A percentile compares a stretch with the other conserved stretches of the same genome.
Evolutionary conservation across 2,329 filamentous ascomycete genomes (phyloP).

Genomic region (Penicillium concentricum): DNA sequence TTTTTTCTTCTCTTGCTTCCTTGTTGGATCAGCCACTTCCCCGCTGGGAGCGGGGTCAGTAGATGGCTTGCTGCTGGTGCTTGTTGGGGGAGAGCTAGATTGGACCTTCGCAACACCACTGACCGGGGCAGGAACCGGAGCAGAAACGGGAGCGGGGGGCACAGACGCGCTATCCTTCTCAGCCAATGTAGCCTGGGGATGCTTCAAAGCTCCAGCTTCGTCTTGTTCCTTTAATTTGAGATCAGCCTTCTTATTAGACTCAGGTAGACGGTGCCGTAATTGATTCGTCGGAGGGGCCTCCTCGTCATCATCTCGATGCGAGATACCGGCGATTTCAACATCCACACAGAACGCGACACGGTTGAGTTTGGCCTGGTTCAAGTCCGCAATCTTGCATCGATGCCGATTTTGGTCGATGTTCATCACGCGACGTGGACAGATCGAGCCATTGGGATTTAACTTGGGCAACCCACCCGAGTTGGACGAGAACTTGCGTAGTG

Average conservation of each 20-base stretch:
- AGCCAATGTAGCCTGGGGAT: slow-evolving; percentile 55
- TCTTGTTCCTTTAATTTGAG: slow-evolving; percentile 65
- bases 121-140: not conserved
- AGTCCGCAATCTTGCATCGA: slow-evolving; percentile 73
- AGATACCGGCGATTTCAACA: slow-evolving; percentile 89
- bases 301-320: slow-evolving; percentile 67
- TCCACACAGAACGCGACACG: slow-evolving; percentile 95
- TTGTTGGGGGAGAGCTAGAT: slow-evolving; percentile 5
- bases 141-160: not conserved
- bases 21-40: slow-evolving; percentile 50
- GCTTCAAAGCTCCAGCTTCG: slow-evolving; percentile 72
- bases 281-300: slow-evolving; percentile 41
- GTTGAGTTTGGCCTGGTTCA: slow-evolving; percentile 77
- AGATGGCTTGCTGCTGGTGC: slow-evolving; percentile 6
- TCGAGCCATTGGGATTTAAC: slow-evolving; percentile 60
- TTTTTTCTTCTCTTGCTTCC: slow-evolving; percentile 96
- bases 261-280: slow-evolving; percentile 25
- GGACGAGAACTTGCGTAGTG: slow-evolving; percentile 75
- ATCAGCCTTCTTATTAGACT: slow-evolving; percentile 41
- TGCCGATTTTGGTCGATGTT: slow-evolving; percentile 81
- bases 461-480: slow-evolving; percentile 51
- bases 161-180: slow-evolving; percentile 52
- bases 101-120: slow-evolving; percentile 7
- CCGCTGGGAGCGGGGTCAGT: slow-evolving; percentile 26
- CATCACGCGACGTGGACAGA: slow-evolving; percentile 77